A percentile compares a stretch with the other conserved stretches of the same genome.
These are phyloP conservation scores for Penicillium sp. DNA, from an alignment of 2,329 filamentous ascomycete genomes.

Conservation along the genomic window DNA sequence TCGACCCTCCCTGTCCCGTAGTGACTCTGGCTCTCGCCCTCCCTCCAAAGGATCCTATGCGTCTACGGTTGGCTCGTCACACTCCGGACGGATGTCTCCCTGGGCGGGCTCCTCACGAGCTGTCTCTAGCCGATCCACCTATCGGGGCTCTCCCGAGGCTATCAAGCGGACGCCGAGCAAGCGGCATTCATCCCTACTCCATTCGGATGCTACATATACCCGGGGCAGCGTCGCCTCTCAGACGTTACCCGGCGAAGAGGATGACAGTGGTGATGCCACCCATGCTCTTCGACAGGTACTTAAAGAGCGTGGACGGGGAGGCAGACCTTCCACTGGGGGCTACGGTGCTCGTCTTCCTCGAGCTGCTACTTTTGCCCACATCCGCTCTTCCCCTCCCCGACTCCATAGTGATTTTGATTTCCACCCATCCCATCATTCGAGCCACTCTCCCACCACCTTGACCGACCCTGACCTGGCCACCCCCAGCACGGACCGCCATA, in stretches of 20 bases:
- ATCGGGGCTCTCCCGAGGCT: constrained; percentile 37
- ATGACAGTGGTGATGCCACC: constrained; percentile 51
- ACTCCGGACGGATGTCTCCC: constrained; percentile 50
- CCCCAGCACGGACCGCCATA: constrained; percentile 60
- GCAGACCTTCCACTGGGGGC: constrained; percentile 36
- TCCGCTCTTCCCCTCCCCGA: constrained; percentile 54
- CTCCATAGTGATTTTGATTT: constrained; percentile 45
- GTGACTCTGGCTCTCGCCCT: constrained; percentile 46
- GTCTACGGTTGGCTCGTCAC: constrained; percentile 48
- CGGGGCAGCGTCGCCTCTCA: constrained; percentile 38
- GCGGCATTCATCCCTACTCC: constrained; percentile 39
- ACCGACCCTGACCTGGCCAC: constrained; percentile 59
- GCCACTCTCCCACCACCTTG: constrained; percentile 57
- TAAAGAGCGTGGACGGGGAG: constrained; percentile 40
- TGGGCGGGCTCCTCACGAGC: constrained; percentile 46
- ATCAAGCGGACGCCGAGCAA: constrained; percentile 42
- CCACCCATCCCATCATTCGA: constrained; percentile 46
- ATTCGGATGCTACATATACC: constrained; percentile 42
- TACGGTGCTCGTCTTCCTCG: constrained; percentile 39
- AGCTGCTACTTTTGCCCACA: constrained; percentile 41
- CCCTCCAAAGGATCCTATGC: constrained; percentile 54
- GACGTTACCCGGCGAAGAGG: constrained; percentile 36
- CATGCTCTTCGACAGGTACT: constrained; percentile 55
- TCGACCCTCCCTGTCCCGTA: constrained; percentile 38
- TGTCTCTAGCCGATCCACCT: constrained; percentile 30